These are phyloP conservation scores for Neurospora sp. DNA, from an alignment of 495 filamentous ascomycete genomes.

Conservation along the genomic window DNA sequence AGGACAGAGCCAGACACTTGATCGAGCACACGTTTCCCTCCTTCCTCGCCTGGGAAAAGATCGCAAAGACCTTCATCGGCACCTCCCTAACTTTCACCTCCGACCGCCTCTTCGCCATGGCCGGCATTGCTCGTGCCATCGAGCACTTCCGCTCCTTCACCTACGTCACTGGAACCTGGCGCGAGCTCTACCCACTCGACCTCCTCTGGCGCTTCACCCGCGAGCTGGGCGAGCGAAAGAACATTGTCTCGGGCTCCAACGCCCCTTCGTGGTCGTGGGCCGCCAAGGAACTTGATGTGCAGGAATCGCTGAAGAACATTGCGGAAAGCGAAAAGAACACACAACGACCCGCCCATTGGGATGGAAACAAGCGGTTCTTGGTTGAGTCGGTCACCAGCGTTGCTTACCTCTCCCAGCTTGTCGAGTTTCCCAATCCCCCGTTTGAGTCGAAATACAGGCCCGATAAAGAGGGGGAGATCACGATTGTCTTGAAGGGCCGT, in stretches of 20 bases:
- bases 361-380: not conserved
- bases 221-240: not conserved
- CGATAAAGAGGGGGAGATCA: not conserved
- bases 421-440: not conserved
- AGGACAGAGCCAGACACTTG: not conserved
- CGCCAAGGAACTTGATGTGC: not conserved
- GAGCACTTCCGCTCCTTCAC: conserved; percentile 3
- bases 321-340: not conserved
- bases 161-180: conserved; percentile 15
- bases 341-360: not conserved
- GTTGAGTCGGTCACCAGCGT: not conserved
- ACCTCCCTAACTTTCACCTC: conserved; percentile 7
- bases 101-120: conserved; percentile 14
- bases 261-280: not conserved
- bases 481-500: not conserved
- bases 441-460: not conserved
- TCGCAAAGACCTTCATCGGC: not conserved
- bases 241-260: not conserved
- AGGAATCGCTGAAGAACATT: not conserved
- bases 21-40: not conserved
- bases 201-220: conserved; percentile 3
- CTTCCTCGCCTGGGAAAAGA: not conserved
- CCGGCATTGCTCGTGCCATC: conserved; percentile 13
- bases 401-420: not conserved
- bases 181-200: conserved; percentile 3